Conservation (phyloP, 768 basidiomycete species). For the Dacryopinax primogenitus region DNA sequence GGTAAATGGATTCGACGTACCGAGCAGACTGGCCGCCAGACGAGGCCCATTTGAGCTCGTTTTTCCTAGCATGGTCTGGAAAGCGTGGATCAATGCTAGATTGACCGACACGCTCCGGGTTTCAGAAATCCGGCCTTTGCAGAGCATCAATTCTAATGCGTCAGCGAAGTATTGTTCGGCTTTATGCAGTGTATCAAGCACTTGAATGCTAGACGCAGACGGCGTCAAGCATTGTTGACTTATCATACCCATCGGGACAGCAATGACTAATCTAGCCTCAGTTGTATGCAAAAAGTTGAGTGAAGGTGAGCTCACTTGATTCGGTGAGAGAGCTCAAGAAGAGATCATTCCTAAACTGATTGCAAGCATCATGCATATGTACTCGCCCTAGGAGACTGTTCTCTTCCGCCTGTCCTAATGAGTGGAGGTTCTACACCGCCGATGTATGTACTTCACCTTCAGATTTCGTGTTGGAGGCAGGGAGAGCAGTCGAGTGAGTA, state of each 20-base stretch:
- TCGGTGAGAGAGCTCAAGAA: slow-evolving; percentile 82
- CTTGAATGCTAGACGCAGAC: slow-evolving; percentile 42
- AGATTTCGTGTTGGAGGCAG: slow-evolving; percentile 45
- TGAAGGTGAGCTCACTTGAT: slow-evolving; percentile 49
- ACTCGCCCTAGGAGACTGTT: slow-evolving; percentile 61
- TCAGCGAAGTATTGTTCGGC: slow-evolving; percentile 62
- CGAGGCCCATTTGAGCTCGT: slow-evolving; percentile 37
- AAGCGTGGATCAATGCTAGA: slow-evolving; percentile 53
- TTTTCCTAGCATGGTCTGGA: slow-evolving; percentile 71
- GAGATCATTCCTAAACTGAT: slow-evolving; percentile 71
- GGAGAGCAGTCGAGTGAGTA: slow-evolving; percentile 46
- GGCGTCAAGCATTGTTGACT: slow-evolving; percentile 31
- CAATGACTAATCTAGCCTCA: slow-evolving; percentile 45
- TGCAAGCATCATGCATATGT: slow-evolving; percentile 64
- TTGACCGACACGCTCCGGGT: slow-evolving; percentile 65
- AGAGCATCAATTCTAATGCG: slow-evolving; percentile 42
- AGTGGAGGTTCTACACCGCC: background rate
- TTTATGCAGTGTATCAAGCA: slow-evolving; percentile 45
- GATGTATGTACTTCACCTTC: slow-evolving; percentile 34
- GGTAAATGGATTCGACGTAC: slow-evolving; percentile 25
- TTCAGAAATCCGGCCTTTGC: slow-evolving; percentile 51
- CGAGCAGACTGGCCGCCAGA: slow-evolving; percentile 50
- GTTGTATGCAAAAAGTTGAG: background rate
- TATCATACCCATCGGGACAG: slow-evolving; percentile 68
- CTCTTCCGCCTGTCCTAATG: slow-evolving; percentile 49